phyloP scores from a whole-genome alignment of 2,329 filamentous ascomycete species.

The Neofusicoccum laricinum region DNA sequence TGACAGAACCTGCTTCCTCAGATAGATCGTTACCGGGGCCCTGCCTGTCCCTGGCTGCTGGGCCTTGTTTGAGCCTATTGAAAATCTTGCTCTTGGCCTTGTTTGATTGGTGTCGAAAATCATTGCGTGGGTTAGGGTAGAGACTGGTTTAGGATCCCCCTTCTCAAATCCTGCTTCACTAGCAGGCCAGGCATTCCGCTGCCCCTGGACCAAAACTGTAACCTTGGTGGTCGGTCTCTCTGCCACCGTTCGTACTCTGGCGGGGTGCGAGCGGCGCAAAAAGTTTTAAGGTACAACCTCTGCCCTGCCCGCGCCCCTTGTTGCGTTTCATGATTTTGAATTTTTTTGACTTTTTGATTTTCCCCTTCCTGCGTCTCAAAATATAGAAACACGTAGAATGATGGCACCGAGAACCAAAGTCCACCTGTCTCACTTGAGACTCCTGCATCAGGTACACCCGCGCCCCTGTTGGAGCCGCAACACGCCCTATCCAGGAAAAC shows the following conservation, averaged over 20 bases:
- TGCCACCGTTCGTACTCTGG: neutral
- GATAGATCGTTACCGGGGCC: neutral
- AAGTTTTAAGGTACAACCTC: neutral
- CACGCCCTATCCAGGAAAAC: neutral
- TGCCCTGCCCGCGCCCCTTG: neutral
- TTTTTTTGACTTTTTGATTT: neutral
- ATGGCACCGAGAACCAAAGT: neutral
- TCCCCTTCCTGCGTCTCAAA: neutral
- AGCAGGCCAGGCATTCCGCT: neutral
- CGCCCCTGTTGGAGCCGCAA: neutral
- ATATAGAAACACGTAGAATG: neutral
- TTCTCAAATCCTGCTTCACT: neutral
- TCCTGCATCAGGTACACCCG: neutral
- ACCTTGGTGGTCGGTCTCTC: neutral
- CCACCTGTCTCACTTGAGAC: neutral
- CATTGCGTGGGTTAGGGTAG: neutral
- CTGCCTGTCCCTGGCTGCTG: neutral
- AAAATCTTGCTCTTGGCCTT: neutral
- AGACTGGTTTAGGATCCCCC: neutral
- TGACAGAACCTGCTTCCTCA: neutral
- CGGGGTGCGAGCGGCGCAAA: neutral
- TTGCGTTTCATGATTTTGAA: conserved; percentile 5
- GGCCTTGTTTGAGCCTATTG: neutral
- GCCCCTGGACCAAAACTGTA: neutral
- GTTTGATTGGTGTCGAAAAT: neutral